Base-by-base conservation (phyloP, 2,329 filamentous ascomycete species). In the Hansfordia pulvinata region DNA sequence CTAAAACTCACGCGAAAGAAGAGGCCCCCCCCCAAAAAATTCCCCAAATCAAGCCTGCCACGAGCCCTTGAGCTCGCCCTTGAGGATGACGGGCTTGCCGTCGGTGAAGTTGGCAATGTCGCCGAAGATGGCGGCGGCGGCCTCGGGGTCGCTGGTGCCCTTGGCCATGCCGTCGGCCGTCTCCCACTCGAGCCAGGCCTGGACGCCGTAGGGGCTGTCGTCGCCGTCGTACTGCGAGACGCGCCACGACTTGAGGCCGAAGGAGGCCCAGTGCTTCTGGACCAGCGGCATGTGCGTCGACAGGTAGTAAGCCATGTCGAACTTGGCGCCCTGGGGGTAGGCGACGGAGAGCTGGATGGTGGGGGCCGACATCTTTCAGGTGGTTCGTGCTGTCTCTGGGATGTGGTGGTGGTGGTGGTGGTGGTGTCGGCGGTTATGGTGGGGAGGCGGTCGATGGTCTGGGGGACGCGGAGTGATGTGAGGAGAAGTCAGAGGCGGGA, bases 291-390 rank as follows among this genome's bases (percentile, higher is more conserved):
- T 24, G 23, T 24, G 23, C 9, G 23, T 24, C 14, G 14, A 5
- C n/a, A 24, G 23, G 15, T 24, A 24, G 23, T 24, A 24, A 4
- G 16, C 23, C 23, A 24, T 24, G 23, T 24, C 17, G 23, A 24
- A 24, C 4, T 24, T 17, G 14, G 14, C 7, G 17, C 23, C 23
- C 23, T 24, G 10, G 23, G 23, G 23, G 23, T 24, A 24, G 14
- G 12, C 14, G 14, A 24, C 23, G 23, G n/a, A n/a, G n/a, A n/a
- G n/a, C n/a, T n/a, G n/a, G n/a, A n/a, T n/a, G n/a, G n/a, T n/a
- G n/a, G n/a, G n/a, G n/a, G n/a, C n/a, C n/a, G n/a, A n/a, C n/a
- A n/a, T n/a, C n/a, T n/a, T n/a, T n/a, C n/a, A n/a, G n/a, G n/a
- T n/a, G n/a, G n/a, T n/a, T n/a, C n/a, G n/a, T n/a, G n/a, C n/a